Conservation (phyloP, 1,139 yeast genomes). For the Scheffersomyces segobiensis region DNA sequence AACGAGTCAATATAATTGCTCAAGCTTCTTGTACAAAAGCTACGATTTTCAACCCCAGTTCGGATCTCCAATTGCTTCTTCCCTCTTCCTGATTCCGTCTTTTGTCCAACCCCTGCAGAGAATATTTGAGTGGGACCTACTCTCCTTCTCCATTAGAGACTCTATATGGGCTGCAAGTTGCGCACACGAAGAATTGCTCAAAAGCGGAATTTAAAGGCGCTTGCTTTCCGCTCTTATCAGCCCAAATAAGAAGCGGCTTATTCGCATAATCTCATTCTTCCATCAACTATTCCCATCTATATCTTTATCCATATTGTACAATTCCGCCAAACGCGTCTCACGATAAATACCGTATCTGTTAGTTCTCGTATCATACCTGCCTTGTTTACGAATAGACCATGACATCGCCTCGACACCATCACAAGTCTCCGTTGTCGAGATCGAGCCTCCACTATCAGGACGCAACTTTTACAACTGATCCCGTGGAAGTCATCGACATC, state of each 20-base stretch:
- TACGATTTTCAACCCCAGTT: not conserved
- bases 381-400: not conserved
- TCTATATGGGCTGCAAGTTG: not conserved
- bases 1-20: too few species aligned
- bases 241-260: not conserved
- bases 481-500: slow-evolving; percentile 42
- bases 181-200: not conserved
- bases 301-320: not conserved
- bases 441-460: not conserved
- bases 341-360: not conserved
- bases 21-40: not conserved
- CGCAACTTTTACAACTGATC: slow-evolving; percentile 13
- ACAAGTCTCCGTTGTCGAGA: not conserved
- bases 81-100: not conserved
- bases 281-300: not conserved
- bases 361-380: not conserved
- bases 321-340: not conserved
- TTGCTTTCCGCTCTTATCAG: not conserved
- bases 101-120: not conserved
- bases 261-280: not conserved
- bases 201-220: not conserved
- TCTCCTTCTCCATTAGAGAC: not conserved
- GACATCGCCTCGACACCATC: not conserved
- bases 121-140: not conserved
- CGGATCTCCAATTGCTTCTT: not conserved